These are phyloP conservation scores for Lipomyces japonicus DNA, from an alignment of 805 yeast species.

Conservation along the genomic window DNA sequence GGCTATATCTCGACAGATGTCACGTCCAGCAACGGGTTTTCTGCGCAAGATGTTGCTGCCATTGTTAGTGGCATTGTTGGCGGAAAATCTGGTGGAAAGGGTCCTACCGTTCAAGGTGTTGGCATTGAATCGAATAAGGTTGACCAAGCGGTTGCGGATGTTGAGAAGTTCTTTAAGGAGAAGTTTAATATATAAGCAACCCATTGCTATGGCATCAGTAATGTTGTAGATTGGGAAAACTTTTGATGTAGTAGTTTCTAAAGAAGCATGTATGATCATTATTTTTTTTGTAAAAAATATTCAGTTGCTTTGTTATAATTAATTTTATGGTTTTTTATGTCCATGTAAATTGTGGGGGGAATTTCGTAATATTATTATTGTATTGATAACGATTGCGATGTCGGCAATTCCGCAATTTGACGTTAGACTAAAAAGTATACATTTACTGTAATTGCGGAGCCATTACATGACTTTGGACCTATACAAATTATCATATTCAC, in stretches of 20 bases:
- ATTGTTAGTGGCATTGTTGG: conserved; percentile 73
- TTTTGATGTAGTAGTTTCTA: too few relatives aligned
- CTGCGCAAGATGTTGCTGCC: conserved; percentile 64
- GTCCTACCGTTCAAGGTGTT: conserved; percentile 93
- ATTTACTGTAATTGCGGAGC: too few relatives aligned
- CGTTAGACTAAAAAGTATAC: too few relatives aligned
- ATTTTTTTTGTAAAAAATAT: neutral
- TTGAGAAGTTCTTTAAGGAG: conserved; percentile 56
- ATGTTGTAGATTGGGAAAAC: too few relatives aligned
- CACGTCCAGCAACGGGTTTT: conserved; percentile 64
- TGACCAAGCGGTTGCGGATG: conserved; percentile 67
- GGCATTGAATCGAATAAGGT: conserved; percentile 76
- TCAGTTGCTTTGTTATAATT: neutral
- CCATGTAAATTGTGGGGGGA: too few relatives aligned
- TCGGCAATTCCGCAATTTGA: too few relatives aligned
- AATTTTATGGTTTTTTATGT: too few relatives aligned
- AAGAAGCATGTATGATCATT: neutral
- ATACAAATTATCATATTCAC: too few relatives aligned
- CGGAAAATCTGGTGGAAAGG: conserved; percentile 99
- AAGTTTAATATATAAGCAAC: conserved; percentile 10
- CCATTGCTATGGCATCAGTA: neutral
- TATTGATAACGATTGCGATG: too few relatives aligned
- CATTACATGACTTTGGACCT: too few relatives aligned
- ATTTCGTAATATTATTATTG: too few relatives aligned
- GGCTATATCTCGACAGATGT: conserved; percentile 78